Conservation (phyloP, 495 filamentous ascomycete species). For the Hypomontagnella monticulosa region DNA sequence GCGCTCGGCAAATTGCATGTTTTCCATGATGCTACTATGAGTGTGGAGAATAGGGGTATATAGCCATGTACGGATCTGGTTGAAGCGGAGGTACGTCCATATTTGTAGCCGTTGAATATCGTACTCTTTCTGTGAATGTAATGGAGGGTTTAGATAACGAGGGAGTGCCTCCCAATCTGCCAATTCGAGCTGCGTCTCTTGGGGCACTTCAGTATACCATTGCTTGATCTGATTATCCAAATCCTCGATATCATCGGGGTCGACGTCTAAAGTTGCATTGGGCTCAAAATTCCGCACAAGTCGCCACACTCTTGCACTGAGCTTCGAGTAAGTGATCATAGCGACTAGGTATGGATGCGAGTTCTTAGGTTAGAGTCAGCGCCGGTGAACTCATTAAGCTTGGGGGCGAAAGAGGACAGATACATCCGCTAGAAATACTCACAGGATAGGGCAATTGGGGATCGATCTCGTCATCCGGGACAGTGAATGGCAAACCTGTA, state of each 20-base stretch:
- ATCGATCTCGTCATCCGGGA: conserved; percentile 87
- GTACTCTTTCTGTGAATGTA: conserved; percentile 50
- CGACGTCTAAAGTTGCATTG: conserved; percentile 58
- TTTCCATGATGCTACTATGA: conserved; percentile 76
- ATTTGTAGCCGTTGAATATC: conserved; percentile 66
- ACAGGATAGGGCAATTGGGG: conserved; percentile 79
- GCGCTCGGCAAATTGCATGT: conserved; percentile 71
- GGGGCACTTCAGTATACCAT: conserved; percentile 69
- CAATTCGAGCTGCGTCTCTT: conserved; percentile 48
- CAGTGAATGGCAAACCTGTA: conserved; percentile 81
- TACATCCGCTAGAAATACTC: conserved; percentile 45
- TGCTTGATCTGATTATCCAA: conserved; percentile 80
- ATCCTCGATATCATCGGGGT: conserved; percentile 74
- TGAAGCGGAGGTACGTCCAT: conserved; percentile 75
- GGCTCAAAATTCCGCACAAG: conserved; percentile 67
- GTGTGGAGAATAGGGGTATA: conserved; percentile 84
- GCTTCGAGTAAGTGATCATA: conserved; percentile 80
- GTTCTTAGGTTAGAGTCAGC: conserved; percentile 59
- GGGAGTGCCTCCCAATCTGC: conserved; percentile 47
- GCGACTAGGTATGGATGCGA: conserved; percentile 74
- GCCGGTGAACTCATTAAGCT: neutral
- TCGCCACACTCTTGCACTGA: conserved; percentile 83
- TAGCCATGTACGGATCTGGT: conserved; percentile 84
- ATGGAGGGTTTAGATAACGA: conserved; percentile 38
- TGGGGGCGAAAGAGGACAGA: neutral